phyloP scores from a whole-genome alignment of 2,329 filamentous ascomycete species.

The Claviceps spartinae region DNA sequence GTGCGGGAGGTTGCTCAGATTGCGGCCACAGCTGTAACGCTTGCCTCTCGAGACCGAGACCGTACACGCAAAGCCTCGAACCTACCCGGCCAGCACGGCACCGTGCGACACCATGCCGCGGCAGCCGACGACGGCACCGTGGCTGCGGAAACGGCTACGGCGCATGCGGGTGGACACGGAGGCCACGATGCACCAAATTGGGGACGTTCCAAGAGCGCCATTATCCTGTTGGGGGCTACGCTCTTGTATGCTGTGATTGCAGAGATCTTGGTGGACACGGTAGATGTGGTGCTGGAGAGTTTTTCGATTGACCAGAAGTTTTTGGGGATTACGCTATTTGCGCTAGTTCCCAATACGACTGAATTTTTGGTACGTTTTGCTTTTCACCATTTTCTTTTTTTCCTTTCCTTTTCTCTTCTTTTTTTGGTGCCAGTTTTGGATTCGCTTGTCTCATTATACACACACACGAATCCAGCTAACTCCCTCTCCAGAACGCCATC shows the following conservation, averaged over 20 bases:
- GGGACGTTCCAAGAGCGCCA: slow-evolving; percentile 78
- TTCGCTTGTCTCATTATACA: too few species aligned
- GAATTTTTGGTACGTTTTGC: slow-evolving; percentile 67
- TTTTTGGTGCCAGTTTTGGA: background rate
- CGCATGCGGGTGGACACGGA: slow-evolving; percentile 34
- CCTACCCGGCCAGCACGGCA: slow-evolving; percentile 13
- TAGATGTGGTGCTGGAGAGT: slow-evolving; percentile 86
- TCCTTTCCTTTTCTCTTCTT: background rate
- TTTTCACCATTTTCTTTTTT: background rate
- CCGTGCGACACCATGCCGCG: slow-evolving; percentile 14
- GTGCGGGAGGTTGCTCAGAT: slow-evolving; percentile 86
- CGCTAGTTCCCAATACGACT: slow-evolving; percentile 92
- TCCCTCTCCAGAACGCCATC: slow-evolving; percentile 68
- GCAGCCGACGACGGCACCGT: slow-evolving; percentile 21
- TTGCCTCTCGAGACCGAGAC: slow-evolving; percentile 62
- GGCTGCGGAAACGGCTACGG: slow-evolving; percentile 20
- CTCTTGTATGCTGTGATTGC: slow-evolving; percentile 92
- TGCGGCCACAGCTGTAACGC: slow-evolving; percentile 77
- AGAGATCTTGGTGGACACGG: slow-evolving; percentile 91
- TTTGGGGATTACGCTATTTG: slow-evolving; percentile 89
- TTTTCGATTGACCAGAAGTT: slow-evolving; percentile 95
- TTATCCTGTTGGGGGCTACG: slow-evolving; percentile 81
- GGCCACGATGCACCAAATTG: slow-evolving; percentile 98
- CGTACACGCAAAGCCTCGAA: slow-evolving; percentile 24
- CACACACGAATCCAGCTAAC: background rate